Evolutionary conservation across 352 stramenopile species (phyloP), one percentile per base, ranked within the genome.

Genomic region (Globisporangium cylindrosporum): DNA sequence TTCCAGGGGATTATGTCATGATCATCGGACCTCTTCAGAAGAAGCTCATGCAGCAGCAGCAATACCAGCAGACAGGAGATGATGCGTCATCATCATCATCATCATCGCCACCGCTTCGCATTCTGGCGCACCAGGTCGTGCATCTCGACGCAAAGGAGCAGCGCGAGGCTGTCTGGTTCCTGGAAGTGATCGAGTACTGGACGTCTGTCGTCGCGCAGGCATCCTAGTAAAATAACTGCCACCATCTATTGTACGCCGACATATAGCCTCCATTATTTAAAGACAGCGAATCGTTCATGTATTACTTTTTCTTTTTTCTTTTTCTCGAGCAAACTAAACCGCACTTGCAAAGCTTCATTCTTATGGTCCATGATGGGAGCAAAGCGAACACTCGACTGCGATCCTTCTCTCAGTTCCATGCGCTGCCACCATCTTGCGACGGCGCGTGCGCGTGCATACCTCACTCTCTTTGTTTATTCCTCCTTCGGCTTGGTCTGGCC

Each of bases 121-220:
- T 91, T 32, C 53, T 89, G 58, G 84, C 84, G 4, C 84, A 92
- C 63, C 84, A 92, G 49, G 65, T 90, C 29, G 76, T 92, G 41
- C 76, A 74, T 7, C 73, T 92, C 10, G 74, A 82, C 53, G 67
- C 69, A 54, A 90, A 90, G 56, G 32, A 74, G 53, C 81, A 89
- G 59, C 78, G 84, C 24, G 84, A 92, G 59, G n/a, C 80, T 1
- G 72, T 87, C 58, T 92, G 84, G 84, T 86, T 85, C 61, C 71
- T 91, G 4, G 84, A 92, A 66, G 84, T 92, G 51, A 76, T 88
- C 57, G 84, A 92, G 67, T 92, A 91, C 67, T 91, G 84, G 84
- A 78, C 66, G 3, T 76, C 75, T 6, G 72, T 88, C 27, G 75
- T 84, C 15, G 51, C 29, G 29, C 67, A 58, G 18, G 51, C 27